Percentiles rank a stretch among this genome's conserved stretches.
Conservation (phyloP, 169 alveolate genomes). For the Plasmodium ovale region DNA sequence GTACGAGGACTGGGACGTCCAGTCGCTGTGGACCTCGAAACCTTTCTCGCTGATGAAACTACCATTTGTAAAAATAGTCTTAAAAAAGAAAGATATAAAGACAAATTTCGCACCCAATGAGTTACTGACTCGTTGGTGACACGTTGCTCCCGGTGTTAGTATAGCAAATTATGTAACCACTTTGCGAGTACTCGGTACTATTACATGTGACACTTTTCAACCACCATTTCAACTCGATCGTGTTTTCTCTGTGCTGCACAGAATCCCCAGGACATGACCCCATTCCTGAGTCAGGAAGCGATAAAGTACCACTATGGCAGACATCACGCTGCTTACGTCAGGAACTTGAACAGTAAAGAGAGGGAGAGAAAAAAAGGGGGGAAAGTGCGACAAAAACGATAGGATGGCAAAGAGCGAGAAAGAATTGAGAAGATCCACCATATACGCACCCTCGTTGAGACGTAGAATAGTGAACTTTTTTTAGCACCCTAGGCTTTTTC, state of each 20-base stretch:
- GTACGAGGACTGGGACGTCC: constrained; percentile 50
- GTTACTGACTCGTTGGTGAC: too few species aligned
- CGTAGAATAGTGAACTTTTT: too few species aligned
- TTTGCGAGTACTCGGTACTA: too few species aligned
- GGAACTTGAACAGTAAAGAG: constrained; percentile 84
- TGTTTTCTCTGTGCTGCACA: constrained; percentile 74
- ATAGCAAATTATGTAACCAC: too few species aligned
- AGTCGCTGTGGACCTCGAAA: constrained; percentile 39
- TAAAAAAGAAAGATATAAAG: too few species aligned
- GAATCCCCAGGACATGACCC: constrained; percentile 88
- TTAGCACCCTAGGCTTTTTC: not conserved
- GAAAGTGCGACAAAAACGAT: too few species aligned
- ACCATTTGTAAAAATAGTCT: constrained; percentile 33
- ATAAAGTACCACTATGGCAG: constrained; percentile 91
- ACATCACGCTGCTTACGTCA: constrained; percentile 93
- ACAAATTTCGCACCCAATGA: too few species aligned
- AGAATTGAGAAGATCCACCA: too few species aligned
- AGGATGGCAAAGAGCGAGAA: too few species aligned
- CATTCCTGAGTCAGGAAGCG: constrained; percentile 90
- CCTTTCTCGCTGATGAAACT: constrained; percentile 64
- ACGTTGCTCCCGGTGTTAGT: too few species aligned
- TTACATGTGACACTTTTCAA: not conserved
- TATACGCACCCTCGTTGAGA: too few species aligned
- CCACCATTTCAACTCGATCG: too few species aligned
- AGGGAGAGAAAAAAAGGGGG: not conserved